Base-by-base conservation (phyloP, 1,139 yeast genomes). In the Yamadazyma pseudoaaseri region DNA sequence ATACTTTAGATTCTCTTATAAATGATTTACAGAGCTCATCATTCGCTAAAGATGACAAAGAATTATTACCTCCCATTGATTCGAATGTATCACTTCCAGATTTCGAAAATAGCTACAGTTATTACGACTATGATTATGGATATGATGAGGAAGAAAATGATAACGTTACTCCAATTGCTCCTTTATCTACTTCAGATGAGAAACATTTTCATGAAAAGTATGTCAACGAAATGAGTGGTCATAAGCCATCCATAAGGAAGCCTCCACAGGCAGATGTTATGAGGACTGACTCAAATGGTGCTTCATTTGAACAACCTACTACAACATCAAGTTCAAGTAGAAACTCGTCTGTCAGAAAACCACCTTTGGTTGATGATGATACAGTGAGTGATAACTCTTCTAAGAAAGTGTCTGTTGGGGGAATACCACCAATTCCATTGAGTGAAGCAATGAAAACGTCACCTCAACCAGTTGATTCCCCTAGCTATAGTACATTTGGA, bases 1-100 rank as follows among this genome's bases (percentile, higher is more conserved):
- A 56, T 30, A 60, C 62, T 2, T 47, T 64, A 29, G 73, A 67
- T 35, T 56, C 67, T 3, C 48, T 66, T 23, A 65, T 68, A 9
- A 52, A 58, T 37, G 72, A 67, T 37, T 49, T 67, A 23, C 60
- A 56, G 35, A 48, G 49, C 30, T 52, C 58, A 9, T 54, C 65
- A 1, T 30, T 37, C 13, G 33, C 43, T 1, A 35, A 31, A 9
- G 46, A 42, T 15, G 12, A 7, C 12, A 22, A 11, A n/a, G 29
- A 30, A 6, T 25, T 45, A 13, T 39, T 58, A 25, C 65, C 63
- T 2, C 40, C 45, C 7, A 36, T 58, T 21, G 57, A 52, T 22
- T 48, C 60, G 3, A 51, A 54, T 32, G 38, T 54, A 10, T 45
- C 56, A 1, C 36, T 60, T 29, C 66, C 66, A 1, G 64, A 61